Evolutionary conservation across 441 rosid species (phyloP), one percentile per base, ranked within the genome.

Genomic region (Raphanus hybrid): DNA sequence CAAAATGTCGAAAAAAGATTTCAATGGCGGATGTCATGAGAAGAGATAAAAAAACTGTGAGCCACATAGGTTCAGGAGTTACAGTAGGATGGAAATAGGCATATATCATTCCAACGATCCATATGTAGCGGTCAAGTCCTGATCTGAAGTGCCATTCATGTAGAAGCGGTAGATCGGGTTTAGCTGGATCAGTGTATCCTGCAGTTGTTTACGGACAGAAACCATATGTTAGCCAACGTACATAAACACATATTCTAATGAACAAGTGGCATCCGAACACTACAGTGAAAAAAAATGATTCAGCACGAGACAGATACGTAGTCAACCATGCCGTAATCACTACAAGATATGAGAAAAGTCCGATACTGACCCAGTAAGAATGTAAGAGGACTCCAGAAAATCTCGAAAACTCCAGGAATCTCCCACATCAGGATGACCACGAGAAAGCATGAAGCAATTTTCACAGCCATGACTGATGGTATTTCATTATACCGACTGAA

Each of bases 71-170:
- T 73, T 79, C 26, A 50, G 70, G 45, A 75, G 67, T 74, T 89
- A 93, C 99, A 61, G 85, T 93, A 61, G 99, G 99, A 77, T 96
- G 99, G 83, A 78, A 94, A 82, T 96, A 94, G 29, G 99, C 99
- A 86, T 92, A 92, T 70, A 94, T 89, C 98, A 96, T 94, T 78
- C 99, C 98, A 15, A 94, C 55, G 73, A 96, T 94, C 98, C 99
- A 96, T 82, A 96, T 90, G 76, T 93, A 93, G 78, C 98, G 99
- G 82, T 96, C 98, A 70, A 96, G 98, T 80, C 99, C 98, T 9
- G 98, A 94, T 91, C 99, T 91, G 84, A 96, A 96, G 78, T 94
- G 95, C 98, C 99, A 96, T 79, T 94, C 99, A 62, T 96, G 94
- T 81, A 96, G 62, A 59, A 86, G 86, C 39, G 94, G 83, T 14